Evolutionary conservation across 1,139 yeast genomes (phyloP).

Genomic region (Ogataea hybrid): DNA sequence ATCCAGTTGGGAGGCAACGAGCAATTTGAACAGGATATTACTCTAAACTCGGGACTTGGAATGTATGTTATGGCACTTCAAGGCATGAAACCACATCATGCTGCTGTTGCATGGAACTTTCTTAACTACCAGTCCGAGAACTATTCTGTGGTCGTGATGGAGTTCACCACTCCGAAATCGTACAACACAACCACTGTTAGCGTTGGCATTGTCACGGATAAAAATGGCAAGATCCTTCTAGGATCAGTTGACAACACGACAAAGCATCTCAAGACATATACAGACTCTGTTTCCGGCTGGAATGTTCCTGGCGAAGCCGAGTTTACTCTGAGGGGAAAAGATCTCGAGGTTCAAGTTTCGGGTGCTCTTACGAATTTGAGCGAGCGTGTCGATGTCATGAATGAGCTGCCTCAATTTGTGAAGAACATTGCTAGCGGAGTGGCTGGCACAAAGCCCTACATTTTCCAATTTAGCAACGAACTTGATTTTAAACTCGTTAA

Average conservation of each 20-base stretch:
- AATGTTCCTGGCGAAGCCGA: conserved; percentile 71
- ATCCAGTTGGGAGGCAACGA: conserved; percentile 35
- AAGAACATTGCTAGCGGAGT: conserved; percentile 92
- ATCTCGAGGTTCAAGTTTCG: conserved; percentile 42
- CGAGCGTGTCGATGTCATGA: conserved; percentile 96
- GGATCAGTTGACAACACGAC: conserved; percentile 68
- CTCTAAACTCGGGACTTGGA: conserved; percentile 24
- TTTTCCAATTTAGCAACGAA: conserved; percentile 81
- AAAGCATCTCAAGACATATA: conserved; percentile 54
- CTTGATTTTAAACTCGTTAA: conserved; percentile 36
- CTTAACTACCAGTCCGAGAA: conserved; percentile 80
- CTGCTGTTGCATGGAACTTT: conserved; percentile 96
- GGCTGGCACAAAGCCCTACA: conserved; percentile 93
- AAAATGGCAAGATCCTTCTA: conserved; percentile 61
- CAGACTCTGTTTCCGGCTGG: conserved; percentile 90
- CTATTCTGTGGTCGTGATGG: conserved; percentile 83
- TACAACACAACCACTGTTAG: conserved; percentile 82
- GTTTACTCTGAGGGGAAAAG: conserved; percentile 55
- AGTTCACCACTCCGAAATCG: conserved; percentile 89
- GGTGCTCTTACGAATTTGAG: conserved; percentile 61
- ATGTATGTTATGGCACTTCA: conserved; percentile 98
- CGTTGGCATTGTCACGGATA: conserved; percentile 65
- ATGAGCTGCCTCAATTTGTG: conserved; percentile 92
- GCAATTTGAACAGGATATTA: conserved; percentile 17
- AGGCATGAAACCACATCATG: conserved; percentile 99